Evolutionary conservation across 306 rosid genomes (phyloP), one percentile per base, ranked within the genome.

Genomic region (Sphenostylis stenocarpa): DNA sequence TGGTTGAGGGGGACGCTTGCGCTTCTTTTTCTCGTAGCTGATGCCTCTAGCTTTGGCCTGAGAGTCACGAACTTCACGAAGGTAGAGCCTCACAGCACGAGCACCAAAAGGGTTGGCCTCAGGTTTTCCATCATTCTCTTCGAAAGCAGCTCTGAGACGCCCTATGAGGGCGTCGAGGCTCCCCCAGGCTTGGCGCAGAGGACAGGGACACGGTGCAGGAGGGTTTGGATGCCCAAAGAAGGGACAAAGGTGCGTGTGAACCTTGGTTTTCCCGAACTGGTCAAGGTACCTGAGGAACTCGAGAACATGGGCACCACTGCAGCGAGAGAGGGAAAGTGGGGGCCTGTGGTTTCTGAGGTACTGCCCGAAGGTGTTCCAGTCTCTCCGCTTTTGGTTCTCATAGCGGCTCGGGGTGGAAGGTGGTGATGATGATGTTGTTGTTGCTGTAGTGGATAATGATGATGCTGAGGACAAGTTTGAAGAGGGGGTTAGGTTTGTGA

Each of bases 181-280:
- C 0, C 97, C 97, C 97, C 97, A 92, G 0, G 97, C 97, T 65
- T 92, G 97, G 7, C 97, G 88, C 1, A 92, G 83, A 2, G 97
- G 96, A 44, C 97, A 92, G 3, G 91, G 87, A 80, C 97, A 92
- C 0, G 97, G 92, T 1, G 92, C 91, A 0, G 97, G 96, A 0
- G 97, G 97, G 81, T 85, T 88, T 0, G 96, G 97, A 49, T 88
- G 92, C 0, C 97, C 97, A 14, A 80, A 92, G 81, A 90, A 92
- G 11, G 97, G 96, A 57, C 97, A 92, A 3, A 90, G 66, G 15
- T 79, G 89, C 0, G 88, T 85, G 84, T 92, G 97, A 57, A 91
- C 92, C 77, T 89, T 91, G 21, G 97, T 91, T 77, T 91, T 91
- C 0, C 97, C 97, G 41, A 91, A 91, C 77, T 90, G 97, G 73